Percentiles rank a stretch among this genome's conserved stretches.
These are phyloP conservation scores for Raffaelea arxii DNA, from an alignment of 2,329 filamentous ascomycete species.

Conservation along the genomic window DNA sequence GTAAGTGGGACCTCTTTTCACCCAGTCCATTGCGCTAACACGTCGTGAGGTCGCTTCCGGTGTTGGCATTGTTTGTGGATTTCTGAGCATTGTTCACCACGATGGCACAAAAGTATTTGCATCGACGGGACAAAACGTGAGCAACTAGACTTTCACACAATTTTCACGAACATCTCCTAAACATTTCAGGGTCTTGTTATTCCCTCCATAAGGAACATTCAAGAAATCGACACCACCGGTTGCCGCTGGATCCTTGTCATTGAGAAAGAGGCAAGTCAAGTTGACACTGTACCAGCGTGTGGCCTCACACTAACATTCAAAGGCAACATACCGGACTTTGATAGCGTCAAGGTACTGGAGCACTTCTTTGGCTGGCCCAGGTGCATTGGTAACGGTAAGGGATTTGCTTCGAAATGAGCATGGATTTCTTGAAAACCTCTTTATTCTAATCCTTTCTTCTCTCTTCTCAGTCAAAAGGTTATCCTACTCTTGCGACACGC, in stretches of 20 bases:
- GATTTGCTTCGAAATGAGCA: too few relatives aligned
- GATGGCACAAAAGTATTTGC: conserved; percentile 14
- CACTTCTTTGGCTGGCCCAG: conserved; percentile 36
- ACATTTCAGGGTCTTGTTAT: conserved; percentile 53
- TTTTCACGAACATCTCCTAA: too few relatives aligned
- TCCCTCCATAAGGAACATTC: conserved; percentile 41
- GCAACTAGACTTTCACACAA: background rate
- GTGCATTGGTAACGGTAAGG: conserved; percentile 58
- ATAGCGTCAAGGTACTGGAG: conserved; percentile 46
- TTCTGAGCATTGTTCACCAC: conserved; percentile 29
- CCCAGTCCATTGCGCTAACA: background rate
- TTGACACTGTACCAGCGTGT: too few relatives aligned
- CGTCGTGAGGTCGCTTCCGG: conserved; percentile 55
- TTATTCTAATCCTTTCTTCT: conserved; percentile 2
- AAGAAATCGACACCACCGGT: conserved; percentile 35
- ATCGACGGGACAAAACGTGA: conserved; percentile 5
- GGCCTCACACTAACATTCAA: too few relatives aligned
- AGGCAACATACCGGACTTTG: conserved; percentile 69
- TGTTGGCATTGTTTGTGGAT: conserved; percentile 61
- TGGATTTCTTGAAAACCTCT: too few relatives aligned
- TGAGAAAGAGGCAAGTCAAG: conserved; percentile 67
- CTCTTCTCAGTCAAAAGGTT: conserved; percentile 60
- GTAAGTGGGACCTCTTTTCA: conserved; percentile 32
- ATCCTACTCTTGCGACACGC: conserved; percentile 64
- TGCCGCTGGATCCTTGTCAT: conserved; percentile 61